A percentile compares a stretch with the other conserved stretches of the same genome.
Conservation (phyloP, 2,329 filamentous ascomycete genomes). For the Colletotrichum siamense region DNA sequence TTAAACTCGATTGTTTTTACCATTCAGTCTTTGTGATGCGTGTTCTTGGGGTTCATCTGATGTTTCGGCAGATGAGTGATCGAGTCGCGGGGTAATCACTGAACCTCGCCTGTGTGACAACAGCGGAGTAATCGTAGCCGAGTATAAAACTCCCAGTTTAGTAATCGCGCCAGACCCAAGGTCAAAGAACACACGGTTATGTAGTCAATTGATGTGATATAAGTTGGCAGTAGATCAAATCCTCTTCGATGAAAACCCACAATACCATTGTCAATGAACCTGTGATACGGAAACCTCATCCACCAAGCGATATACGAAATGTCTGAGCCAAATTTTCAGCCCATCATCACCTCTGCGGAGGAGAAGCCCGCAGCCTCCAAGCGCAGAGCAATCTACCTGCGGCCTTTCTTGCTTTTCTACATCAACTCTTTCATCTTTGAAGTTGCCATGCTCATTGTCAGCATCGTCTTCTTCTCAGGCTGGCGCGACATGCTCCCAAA, state of each 20-base stretch:
- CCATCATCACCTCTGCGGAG: background rate
- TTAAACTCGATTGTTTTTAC: rapidly evolving
- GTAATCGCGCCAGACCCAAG: background rate
- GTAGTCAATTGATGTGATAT: background rate
- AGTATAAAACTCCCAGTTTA: background rate
- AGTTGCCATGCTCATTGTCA: background rate
- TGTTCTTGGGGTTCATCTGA: background rate
- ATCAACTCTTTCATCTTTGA: background rate
- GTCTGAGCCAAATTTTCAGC: background rate
- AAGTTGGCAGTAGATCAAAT: background rate
- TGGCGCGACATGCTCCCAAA: background rate
- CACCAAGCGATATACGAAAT: background rate
- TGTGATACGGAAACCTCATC: background rate
- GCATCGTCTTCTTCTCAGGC: background rate
- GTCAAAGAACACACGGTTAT: background rate
- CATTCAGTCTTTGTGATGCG: background rate
- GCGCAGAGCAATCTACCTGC: background rate
- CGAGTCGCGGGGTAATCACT: background rate
- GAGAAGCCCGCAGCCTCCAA: background rate
- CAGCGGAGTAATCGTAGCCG: background rate
- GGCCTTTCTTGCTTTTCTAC: background rate
- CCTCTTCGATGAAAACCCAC: background rate
- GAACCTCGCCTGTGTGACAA: background rate
- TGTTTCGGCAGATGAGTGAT: background rate
- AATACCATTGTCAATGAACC: rapidly evolving